Evolutionary conservation across 305 asterid species (phyloP), one percentile per base, ranked within the genome.

Genomic region (Fraxinus greggii): DNA sequence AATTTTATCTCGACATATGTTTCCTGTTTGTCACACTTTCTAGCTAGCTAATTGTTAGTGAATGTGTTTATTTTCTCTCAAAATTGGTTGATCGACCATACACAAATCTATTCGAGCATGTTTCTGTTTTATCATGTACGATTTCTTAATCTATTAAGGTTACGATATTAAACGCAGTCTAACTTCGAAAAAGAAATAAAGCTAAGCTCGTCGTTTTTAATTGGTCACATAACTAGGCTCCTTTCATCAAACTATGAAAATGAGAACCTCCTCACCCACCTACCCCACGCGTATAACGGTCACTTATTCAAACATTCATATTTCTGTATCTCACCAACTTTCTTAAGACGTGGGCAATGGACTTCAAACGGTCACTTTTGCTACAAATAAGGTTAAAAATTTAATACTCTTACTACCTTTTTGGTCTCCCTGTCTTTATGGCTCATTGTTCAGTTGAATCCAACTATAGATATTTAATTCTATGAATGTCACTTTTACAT

Each of bases 301-400:
- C 88, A 85, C 81, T 80, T 59, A 81, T 76, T 85, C 61, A 83
- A 80, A 69, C 56, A 1, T 13, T 29, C 42, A 72, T 76, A 83
- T 78, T 84, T 1, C 80, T 42, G 10, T 17, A 51, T 12, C 75
- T 36, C 83, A 79, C 81, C 80, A 54, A 73, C 81, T 72, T 61
- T 13, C 28, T 2, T 78, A 78, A 80, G 24, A 80, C 75, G 74
- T 38, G 29, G 7, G 21, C 74, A 3, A 12, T 9, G 36, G 28
- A 7, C 33, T 45, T 15, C 51, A 72, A 75, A 87, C 90, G 86
- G 87, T 85, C 85, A 85, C 83, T 78, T 87, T 85, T 83, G 12
- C 28, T 35, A 35, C 54, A 26, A 29, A 75, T 67, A 10, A 26
- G 74, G 74, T 4, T 29, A 28, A 10, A 67, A 28, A 26, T 61